Base-by-base conservation (phyloP, 2,329 filamentous ascomycete genomes). In the Thermothelomyces thermophilus region DNA sequence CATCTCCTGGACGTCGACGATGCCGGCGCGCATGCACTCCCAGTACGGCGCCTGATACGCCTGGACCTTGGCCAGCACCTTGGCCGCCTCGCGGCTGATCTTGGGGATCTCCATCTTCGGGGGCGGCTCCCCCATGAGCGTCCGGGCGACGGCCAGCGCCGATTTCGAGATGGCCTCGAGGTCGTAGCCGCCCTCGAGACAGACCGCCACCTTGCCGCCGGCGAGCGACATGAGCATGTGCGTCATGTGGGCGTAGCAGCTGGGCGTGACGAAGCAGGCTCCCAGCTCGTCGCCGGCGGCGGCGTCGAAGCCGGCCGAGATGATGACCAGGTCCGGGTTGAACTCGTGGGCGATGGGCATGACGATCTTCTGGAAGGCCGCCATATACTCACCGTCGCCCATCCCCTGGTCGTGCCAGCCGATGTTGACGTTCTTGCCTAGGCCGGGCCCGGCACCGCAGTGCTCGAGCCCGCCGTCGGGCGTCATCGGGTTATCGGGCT, bases 191-290 rank as follows among this genome's bases (percentile, higher is more conserved):
- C 93, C 93, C 70, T 98, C 93, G 2, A 98, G 75, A 63, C 90
- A 96, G 8, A 96, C 91, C 2, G 88, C 87, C 13, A 98, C 77
- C 63, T 90, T 95, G 24, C 93, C 93, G 39, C 83, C 77, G 0
- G 93, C 91, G 17, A 98, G 75, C 2, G 88, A 90, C 90, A 96
- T 97, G 41, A 98, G 79, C 91, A 97, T 96, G 64, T 96, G 90
- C 14, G 93, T 97, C 93, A 98, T 97, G 64, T 98, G 91, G 13
- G 90, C 88, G 64, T 97, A 98, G 64, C 93, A 95, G 4, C 83
- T 71, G 0, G 93, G 93, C 1, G 90, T 86, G 5, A 98, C 93
- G 62, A 89, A 91, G 65, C 93, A 98, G 28, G 87, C 89, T 44
- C 93, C 93, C 1, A 98, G 77, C 63, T 93, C 84, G 66, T 98